These are phyloP conservation scores for Penicillium diatomitis DNA, from an alignment of 495 filamentous ascomycete species.

Conservation along the genomic window DNA sequence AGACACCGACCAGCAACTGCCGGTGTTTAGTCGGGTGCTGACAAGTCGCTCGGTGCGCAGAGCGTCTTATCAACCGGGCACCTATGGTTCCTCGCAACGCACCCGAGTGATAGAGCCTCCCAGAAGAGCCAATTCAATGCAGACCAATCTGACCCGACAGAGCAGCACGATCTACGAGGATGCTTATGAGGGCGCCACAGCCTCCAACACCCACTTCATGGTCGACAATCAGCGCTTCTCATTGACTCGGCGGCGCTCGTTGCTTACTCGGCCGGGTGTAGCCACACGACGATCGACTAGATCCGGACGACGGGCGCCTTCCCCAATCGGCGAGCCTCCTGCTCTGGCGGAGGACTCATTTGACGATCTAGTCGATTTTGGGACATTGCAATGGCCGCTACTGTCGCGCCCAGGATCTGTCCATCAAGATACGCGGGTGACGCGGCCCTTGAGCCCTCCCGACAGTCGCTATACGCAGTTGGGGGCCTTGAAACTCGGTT, in stretches of 20 bases:
- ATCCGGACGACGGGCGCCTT: conserved; percentile 13
- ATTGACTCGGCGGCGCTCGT: conserved; percentile 38
- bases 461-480: conserved; percentile 41
- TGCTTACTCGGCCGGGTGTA: conserved; percentile 39
- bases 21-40: conserved; percentile 9
- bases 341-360: neutral
- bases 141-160: conserved; percentile 17
- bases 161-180: conserved; percentile 18
- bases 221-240: conserved; percentile 32
- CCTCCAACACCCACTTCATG: conserved; percentile 30
- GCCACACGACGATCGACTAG: conserved; percentile 35
- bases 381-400: conserved; percentile 13
- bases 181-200: conserved; percentile 20
- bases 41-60: conserved; percentile 9
- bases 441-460: conserved; percentile 31
- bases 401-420: conserved; percentile 7
- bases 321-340: conserved; percentile 18
- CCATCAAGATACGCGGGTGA: neutral
- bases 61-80: conserved; percentile 18
- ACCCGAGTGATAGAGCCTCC: conserved; percentile 12
- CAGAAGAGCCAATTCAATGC: conserved; percentile 25
- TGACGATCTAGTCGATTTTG: conserved; percentile 6
- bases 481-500: conserved; percentile 39
- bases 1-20: neutral
- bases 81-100: conserved; percentile 7